Evolutionary conservation across 192 early-diverging fungal genomes (phyloP), one percentile per base, ranked within the genome.

Genomic region (Irineochytrium annulatum): DNA sequence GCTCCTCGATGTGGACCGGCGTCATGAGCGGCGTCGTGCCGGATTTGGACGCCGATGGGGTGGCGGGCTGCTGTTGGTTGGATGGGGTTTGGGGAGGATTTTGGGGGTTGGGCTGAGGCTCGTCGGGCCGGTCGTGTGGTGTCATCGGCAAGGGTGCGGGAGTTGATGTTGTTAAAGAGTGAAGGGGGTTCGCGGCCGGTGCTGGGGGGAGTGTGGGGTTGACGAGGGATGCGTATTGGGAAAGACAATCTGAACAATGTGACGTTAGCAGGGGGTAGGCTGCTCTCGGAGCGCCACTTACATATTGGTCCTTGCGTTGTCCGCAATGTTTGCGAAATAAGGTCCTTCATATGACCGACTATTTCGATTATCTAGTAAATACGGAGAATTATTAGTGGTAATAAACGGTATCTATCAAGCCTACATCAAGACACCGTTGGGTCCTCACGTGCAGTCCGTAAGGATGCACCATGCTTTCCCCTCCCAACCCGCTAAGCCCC

Each of bases 341-440:
- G 22, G 26, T 49, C 46, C 26, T 24, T 8, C 46, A 49, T 49
- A 24, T 49, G 13, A 22, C 46, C 46, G 24, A 49, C 46, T 14
- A 49, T 49, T 49, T 49, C 46, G 24, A 49, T 49, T 8, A 49
- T 49, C 46, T 49, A n/a, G 8, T 17, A 24, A 24, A 17, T 8
- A 17, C 6, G 6, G 13, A 49, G 26, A 49, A 22, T 49, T 22
- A 49, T 41, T 41, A 41, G 37, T 41, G 8, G n/a, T 13, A 41
- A 49, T 17, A 8, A 24, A 49, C 13, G 46, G 8, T 49, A 5
- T 49, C n/a, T n/a, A n/a, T n/a, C n/a, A 22, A 8, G 8, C 8
- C 26, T 24, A 49, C 46, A 49, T 49, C 46, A 49, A 49, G 46
- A 49, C 46, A 49, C 26, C 46, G 46, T 24, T 49, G 46, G 8